Conservation (phyloP, 2,329 filamentous ascomycete species). For the Xenoacremonium recifei region DNA sequence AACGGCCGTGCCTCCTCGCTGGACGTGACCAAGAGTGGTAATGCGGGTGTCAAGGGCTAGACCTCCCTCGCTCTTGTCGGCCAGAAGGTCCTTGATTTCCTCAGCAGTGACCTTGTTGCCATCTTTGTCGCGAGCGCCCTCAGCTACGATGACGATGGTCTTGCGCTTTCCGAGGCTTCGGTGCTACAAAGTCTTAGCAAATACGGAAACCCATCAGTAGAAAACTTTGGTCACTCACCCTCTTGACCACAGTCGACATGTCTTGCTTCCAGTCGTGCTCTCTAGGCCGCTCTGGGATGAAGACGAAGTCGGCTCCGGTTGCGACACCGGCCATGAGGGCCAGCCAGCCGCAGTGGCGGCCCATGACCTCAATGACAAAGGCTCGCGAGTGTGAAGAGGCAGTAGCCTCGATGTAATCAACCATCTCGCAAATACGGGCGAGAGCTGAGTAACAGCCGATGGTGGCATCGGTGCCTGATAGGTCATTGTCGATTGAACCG, state of each 20-base stretch:
- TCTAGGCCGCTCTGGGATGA: slow-evolving; percentile 92
- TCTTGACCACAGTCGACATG: slow-evolving; percentile 76
- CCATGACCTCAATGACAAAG: slow-evolving; percentile 99
- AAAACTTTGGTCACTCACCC: slow-evolving; percentile 51
- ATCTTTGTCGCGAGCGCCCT: slow-evolving; percentile 84
- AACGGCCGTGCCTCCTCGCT: slow-evolving; percentile 87
- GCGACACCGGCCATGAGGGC: slow-evolving; percentile 95
- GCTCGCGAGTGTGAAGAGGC: slow-evolving; percentile 91
- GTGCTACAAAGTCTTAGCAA: slow-evolving; percentile 57
- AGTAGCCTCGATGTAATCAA: slow-evolving; percentile 96
- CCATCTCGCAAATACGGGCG: slow-evolving; percentile 88
- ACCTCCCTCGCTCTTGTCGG: slow-evolving; percentile 61
- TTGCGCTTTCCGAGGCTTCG: slow-evolving; percentile 88
- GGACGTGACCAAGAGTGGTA: slow-evolving; percentile 95
- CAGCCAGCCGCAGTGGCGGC: slow-evolving; percentile 95
- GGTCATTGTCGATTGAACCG: slow-evolving; percentile 97
- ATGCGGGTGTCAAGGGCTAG: slow-evolving; percentile 88
- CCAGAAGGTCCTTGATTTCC: slow-evolving; percentile 86
- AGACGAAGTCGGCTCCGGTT: slow-evolving; percentile 93
- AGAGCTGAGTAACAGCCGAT: slow-evolving; percentile 96
- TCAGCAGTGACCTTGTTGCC: slow-evolving; percentile 79
- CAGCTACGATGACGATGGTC: slow-evolving; percentile 96
- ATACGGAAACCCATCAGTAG: background rate
- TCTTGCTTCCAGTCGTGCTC: slow-evolving; percentile 84
- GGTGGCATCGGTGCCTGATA: slow-evolving; percentile 94